These are phyloP conservation scores for Candida broadrunensis DNA, from an alignment of 805 yeast genomes.

Conservation along the genomic window DNA sequence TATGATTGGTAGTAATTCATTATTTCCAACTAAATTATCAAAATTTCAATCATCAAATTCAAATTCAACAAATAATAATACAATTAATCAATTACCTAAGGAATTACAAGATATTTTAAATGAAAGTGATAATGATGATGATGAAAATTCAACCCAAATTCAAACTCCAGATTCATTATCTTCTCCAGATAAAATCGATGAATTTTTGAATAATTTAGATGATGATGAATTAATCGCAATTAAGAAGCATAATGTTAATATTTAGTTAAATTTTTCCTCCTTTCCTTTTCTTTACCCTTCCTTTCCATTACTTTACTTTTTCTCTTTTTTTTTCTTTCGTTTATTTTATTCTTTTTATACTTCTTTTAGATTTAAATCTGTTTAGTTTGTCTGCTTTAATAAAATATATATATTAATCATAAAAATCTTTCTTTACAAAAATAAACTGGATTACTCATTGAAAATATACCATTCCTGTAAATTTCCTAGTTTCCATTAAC, in stretches of 20 bases:
- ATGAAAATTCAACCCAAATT: not conserved
- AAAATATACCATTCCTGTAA: no score
- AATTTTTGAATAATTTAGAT: conserved; percentile 2
- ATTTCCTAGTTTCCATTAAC: no score
- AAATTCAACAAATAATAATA: not conserved
- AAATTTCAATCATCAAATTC: conserved; percentile 2
- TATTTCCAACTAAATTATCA: conserved; percentile 11
- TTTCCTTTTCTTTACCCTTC: no score
- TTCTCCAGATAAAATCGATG: conserved; percentile 6
- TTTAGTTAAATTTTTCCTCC: not conserved
- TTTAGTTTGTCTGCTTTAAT: no score
- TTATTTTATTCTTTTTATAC: no score
- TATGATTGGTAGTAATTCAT: conserved; percentile 4
- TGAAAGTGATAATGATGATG: conserved; percentile 2
- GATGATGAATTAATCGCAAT: conserved; percentile 7
- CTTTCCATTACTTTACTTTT: no score
- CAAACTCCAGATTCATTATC: not conserved
- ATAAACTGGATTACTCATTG: no score
- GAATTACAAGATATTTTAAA: conserved; percentile 4
- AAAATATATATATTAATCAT: no score
- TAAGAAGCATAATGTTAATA: conserved; percentile 6
- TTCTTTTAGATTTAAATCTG: no score
- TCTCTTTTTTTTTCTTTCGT: no score
- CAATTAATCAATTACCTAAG: conserved; percentile 3
- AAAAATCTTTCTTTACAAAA: no score